Evolutionary conservation across 176 grass and related monocot genomes (phyloP), one percentile per base, ranked within the genome.

Genomic region (Typha latifolia): DNA sequence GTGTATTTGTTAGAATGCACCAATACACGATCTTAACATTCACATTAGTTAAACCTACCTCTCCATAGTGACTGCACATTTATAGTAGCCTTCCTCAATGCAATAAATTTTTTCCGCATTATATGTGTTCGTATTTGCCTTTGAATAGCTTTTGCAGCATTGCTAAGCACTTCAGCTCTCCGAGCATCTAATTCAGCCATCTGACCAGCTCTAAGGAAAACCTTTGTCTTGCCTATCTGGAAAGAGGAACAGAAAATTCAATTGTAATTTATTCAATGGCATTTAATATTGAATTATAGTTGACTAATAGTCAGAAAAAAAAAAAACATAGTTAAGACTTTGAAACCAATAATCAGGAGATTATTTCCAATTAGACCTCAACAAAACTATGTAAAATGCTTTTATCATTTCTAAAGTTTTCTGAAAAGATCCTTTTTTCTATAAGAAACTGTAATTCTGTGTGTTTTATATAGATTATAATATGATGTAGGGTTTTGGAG

Each of bases 171-270:
- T 89, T 99, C 95, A 43, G 89, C 87, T 86, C 95, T 89, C 77
- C 86, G 75, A 71, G 95, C 86, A 81, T 99, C 95, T 84, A 99
- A 78, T 71, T 99, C 86, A 62, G 95, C 89, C 95, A 99, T 99
- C 81, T 99, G 95, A 59, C 95, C 95, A 21, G 95, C 95, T 94
- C 95, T 99, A 68, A 99, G 79, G 68, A 99, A 99, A 62, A 99
- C 84, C 76, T 99, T 99, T 77, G 95, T 99, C 81, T 90, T 99
- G 23, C 95, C 95, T 71, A 99, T 90, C 95, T 99, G 86, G 12
- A 65, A 84, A 87, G 66, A 37, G 34, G 34, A 37, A 0, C 34
- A 37, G 34, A 37, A 37, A 37, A 37, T 37, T 37, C 24, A 26
- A 26, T 26, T 26, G 24, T 26, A 26, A 26, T 26, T 26, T 26